These are phyloP conservation scores for Athelia sp. DNA, from an alignment of 1,284 basidiomycete species.

Conservation along the genomic window DNA sequence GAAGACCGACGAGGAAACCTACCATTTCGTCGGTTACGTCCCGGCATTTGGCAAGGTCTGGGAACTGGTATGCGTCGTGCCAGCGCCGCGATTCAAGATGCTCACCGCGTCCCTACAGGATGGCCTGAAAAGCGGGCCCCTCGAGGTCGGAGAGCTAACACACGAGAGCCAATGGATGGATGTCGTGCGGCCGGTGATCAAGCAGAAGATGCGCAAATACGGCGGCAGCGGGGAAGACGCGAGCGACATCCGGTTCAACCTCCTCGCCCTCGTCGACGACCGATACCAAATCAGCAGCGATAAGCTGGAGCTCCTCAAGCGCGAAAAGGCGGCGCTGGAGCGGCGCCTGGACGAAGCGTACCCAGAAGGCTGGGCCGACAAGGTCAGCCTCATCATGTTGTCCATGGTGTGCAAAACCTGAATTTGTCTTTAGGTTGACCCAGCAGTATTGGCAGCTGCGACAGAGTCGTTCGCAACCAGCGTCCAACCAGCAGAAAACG, in stretches of 20 bases:
- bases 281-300: slow-evolving; percentile 44
- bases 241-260: slow-evolving; percentile 51
- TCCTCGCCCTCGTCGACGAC: slow-evolving; percentile 55
- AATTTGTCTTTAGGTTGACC: slow-evolving; percentile 30
- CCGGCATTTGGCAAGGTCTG: slow-evolving; percentile 57
- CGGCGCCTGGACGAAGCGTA: slow-evolving; percentile 32
- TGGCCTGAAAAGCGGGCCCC: slow-evolving; percentile 46
- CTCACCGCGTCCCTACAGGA: slow-evolving; percentile 23
- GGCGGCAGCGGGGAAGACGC: slow-evolving; percentile 38
- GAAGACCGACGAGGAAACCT: slow-evolving; percentile 38
- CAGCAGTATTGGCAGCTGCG: slow-evolving; percentile 24
- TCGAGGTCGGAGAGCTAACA: slow-evolving; percentile 55
- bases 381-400: slow-evolving; percentile 20
- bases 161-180: slow-evolving; percentile 44
- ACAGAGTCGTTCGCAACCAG: slow-evolving; percentile 28
- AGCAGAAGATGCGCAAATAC: slow-evolving; percentile 55
- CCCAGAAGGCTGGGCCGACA: slow-evolving; percentile 31
- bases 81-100: slow-evolving; percentile 8
- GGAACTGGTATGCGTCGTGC: slow-evolving; percentile 41
- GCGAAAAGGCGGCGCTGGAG: slow-evolving; percentile 42
- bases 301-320: slow-evolving; percentile 45
- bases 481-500: slow-evolving; percentile 17
- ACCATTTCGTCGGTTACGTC: slow-evolving; percentile 63
- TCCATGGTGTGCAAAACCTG: too few relatives aligned
- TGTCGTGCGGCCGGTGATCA: slow-evolving; percentile 51